Percentiles rank a stretch among this genome's conserved stretches.
Conservation (phyloP, 2,329 filamentous ascomycete genomes). For the Ophiostoma himal-ulmi region DNA sequence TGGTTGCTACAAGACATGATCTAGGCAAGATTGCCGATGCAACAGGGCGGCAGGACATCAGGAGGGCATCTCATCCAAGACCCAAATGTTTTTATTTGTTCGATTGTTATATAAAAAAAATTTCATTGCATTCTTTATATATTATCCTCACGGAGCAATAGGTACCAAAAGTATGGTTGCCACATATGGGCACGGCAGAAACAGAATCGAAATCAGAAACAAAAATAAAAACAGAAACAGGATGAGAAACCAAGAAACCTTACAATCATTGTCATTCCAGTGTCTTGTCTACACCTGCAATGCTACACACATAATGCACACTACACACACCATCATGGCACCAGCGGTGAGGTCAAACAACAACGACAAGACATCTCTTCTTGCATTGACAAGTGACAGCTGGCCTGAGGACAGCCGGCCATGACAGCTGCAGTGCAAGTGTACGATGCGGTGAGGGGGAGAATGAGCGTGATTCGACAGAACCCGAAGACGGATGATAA, state of each 20-base stretch:
- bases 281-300: neutral
- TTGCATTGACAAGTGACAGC: neutral
- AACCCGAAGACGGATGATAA: no score
- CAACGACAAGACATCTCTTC: neutral
- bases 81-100: neutral
- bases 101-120: neutral
- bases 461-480: neutral
- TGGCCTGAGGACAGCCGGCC: neutral
- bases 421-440: neutral
- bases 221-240: no score
- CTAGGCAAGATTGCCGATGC: neutral
- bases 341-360: neutral
- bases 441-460: neutral
- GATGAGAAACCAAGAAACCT: no score
- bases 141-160: no score
- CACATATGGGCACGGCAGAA: no score
- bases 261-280: no score
- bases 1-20: constrained; percentile 2
- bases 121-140: no score
- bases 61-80: neutral
- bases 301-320: neutral
- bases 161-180: no score
- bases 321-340: neutral
- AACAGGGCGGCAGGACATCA: neutral
- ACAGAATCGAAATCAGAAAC: no score